Percentiles rank a stretch among this genome's conserved stretches.
Evolutionary conservation across 352 stramenopile species (phyloP).

Genomic region (Phytopythium oedochilum): DNA sequence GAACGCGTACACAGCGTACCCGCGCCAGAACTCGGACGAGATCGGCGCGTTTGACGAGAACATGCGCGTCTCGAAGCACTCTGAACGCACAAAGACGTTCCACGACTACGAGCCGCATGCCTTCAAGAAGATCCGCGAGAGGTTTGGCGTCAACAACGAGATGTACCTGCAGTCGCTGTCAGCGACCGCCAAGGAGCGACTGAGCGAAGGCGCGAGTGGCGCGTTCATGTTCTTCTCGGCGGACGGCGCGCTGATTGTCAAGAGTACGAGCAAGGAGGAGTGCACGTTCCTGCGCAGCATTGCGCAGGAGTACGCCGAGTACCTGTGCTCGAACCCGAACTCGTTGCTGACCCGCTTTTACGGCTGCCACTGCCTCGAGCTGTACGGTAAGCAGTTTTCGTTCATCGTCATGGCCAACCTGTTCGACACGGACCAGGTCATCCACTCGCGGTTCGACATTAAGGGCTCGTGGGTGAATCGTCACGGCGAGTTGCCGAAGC

Average conservation of each 20-base stretch:
- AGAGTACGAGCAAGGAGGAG: slow-evolving; percentile 88
- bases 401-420: slow-evolving; percentile 93
- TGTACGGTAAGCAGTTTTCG: slow-evolving; percentile 90
- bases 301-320: slow-evolving; percentile 82
- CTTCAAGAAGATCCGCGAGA: slow-evolving; percentile 87
- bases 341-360: slow-evolving; percentile 89
- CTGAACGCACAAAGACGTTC: slow-evolving; percentile 80
- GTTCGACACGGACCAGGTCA: slow-evolving; percentile 85
- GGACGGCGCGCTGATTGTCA: slow-evolving; percentile 88
- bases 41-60: slow-evolving; percentile 67
- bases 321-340: slow-evolving; percentile 81
- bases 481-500: slow-evolving; percentile 73
- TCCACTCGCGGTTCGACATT: slow-evolving; percentile 89
- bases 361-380: slow-evolving; percentile 84
- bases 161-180: slow-evolving; percentile 80
- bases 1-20: slow-evolving; percentile 43
- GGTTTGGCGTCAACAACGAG: slow-evolving; percentile 83
- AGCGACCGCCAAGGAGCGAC: slow-evolving; percentile 80
- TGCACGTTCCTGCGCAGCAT: slow-evolving; percentile 84
- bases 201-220: slow-evolving; percentile 85
- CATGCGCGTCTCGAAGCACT: slow-evolving; percentile 63
- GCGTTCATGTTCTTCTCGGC: slow-evolving; percentile 92
- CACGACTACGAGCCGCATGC: slow-evolving; percentile 86
- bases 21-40: slow-evolving; percentile 46
- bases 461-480: slow-evolving; percentile 90